Percentiles rank a stretch among this genome's conserved stretches.
Conservation (phyloP, 495 filamentous ascomycete species). For the Penicillium fimorum region DNA sequence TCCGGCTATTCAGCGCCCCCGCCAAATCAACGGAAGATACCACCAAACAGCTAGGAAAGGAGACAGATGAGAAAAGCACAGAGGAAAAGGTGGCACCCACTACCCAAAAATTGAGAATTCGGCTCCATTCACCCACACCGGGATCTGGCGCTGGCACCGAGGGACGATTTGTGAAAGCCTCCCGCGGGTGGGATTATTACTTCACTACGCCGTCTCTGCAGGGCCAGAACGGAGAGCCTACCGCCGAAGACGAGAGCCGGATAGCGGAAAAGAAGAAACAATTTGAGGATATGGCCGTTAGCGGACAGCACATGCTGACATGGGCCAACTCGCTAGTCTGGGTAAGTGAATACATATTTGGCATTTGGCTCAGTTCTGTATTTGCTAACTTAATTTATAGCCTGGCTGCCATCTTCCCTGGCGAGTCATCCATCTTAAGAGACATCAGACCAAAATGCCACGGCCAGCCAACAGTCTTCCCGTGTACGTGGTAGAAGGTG, state of each 20-base stretch:
- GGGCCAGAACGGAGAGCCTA: slow-evolving; percentile 10
- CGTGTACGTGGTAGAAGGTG: slow-evolving; percentile 28
- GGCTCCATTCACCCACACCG: slow-evolving; percentile 43
- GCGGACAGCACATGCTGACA: slow-evolving; percentile 33
- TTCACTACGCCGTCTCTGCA: slow-evolving; percentile 37
- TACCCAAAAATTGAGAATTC: slow-evolving; percentile 43
- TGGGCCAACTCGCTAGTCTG: slow-evolving; percentile 39
- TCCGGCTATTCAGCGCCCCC: slow-evolving; percentile 45
- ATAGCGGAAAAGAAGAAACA: slow-evolving; percentile 29
- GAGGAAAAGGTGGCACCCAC: neutral
- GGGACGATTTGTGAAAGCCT: slow-evolving; percentile 44
- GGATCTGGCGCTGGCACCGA: slow-evolving; percentile 25
- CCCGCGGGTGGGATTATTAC: slow-evolving; percentile 47
- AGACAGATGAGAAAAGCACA: slow-evolving; percentile 1
- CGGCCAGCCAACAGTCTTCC: slow-evolving; percentile 25
- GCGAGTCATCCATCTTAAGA: slow-evolving; percentile 43
- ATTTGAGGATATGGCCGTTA: slow-evolving; percentile 45
- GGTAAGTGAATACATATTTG: slow-evolving; percentile 28
- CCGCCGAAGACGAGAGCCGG: slow-evolving; percentile 5
- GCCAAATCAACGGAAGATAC: slow-evolving; percentile 15
- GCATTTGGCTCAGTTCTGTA: neutral
- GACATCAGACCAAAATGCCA: slow-evolving; percentile 40
- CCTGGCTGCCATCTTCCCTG: slow-evolving; percentile 47
- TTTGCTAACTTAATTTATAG: slow-evolving; percentile 14
- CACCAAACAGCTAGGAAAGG: neutral